Evolutionary conservation across 257 asterid species (phyloP).

Genomic region (Solanum gracilifrons): DNA sequence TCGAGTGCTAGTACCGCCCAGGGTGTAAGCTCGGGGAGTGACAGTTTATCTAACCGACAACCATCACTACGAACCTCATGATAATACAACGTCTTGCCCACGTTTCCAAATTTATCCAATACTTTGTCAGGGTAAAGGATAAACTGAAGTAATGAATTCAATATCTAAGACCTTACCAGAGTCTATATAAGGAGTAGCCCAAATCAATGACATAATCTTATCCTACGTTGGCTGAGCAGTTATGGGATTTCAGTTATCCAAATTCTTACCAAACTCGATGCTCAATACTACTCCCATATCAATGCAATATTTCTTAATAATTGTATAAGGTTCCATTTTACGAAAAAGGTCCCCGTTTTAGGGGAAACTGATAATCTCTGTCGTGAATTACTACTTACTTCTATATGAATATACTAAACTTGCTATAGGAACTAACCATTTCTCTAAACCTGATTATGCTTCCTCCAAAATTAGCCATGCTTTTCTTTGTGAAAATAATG

Average conservation of each 20-base stretch:
- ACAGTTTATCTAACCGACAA: background rate
- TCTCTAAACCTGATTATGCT: background rate
- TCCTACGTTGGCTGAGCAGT: background rate
- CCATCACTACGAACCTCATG: background rate
- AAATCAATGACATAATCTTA: background rate
- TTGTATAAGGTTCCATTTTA: too few relatives aligned
- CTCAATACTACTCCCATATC: background rate
- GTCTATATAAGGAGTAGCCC: background rate
- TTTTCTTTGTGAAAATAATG: background rate
- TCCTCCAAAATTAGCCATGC: background rate
- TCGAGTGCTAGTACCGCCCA: too few relatives aligned
- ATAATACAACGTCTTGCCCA: background rate
- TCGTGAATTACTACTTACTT: too few relatives aligned
- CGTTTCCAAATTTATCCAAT: too few relatives aligned
- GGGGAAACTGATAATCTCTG: too few relatives aligned
- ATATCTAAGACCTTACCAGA: too few relatives aligned
- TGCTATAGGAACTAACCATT: too few relatives aligned
- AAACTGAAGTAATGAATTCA: too few relatives aligned
- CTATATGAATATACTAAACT: too few relatives aligned
- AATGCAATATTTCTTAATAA: too few relatives aligned
- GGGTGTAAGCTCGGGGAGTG: too few relatives aligned
- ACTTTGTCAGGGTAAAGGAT: background rate
- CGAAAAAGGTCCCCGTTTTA: fast-evolving
- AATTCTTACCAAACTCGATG: too few relatives aligned
- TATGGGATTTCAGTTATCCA: background rate